Percentiles rank a stretch among this genome's conserved stretches.
Conservation (phyloP, 257 asterid genomes). For the Salvia rosmarinus region DNA sequence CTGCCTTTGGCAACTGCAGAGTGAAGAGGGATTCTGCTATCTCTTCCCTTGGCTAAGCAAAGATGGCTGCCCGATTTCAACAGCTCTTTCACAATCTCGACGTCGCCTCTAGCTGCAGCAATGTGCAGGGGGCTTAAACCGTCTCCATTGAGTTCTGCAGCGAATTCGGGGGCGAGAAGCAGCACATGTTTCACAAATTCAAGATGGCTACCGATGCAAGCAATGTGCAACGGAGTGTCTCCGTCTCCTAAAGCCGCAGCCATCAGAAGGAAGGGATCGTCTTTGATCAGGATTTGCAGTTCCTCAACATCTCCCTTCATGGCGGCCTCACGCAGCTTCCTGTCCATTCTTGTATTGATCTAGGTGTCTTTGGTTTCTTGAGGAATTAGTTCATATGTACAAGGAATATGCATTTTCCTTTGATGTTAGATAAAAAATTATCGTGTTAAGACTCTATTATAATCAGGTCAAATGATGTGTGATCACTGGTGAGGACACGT, state of each 20-base stretch:
- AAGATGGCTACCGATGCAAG: slow-evolving; percentile 44
- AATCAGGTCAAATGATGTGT: no score
- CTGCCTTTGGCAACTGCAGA: slow-evolving; percentile 44
- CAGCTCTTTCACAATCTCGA: slow-evolving; percentile 43
- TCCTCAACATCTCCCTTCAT: slow-evolving; percentile 28
- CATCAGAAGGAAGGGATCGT: slow-evolving; percentile 27
- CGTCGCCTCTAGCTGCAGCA: slow-evolving; percentile 43
- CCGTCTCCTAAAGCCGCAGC: slow-evolving; percentile 8
- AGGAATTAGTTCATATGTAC: neutral
- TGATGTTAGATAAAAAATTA: no score
- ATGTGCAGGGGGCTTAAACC: slow-evolving; percentile 48
- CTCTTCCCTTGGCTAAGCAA: slow-evolving; percentile 43
- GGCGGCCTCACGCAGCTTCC: slow-evolving; percentile 34
- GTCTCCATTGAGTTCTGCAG: slow-evolving; percentile 29
- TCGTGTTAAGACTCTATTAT: no score
- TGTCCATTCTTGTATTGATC: slow-evolving; percentile 30
- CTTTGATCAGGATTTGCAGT: slow-evolving; percentile 30
- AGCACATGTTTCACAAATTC: slow-evolving; percentile 31
- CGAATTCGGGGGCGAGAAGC: slow-evolving; percentile 25
- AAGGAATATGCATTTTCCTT: no score
- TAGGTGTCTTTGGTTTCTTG: neutral
- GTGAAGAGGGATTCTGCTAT: slow-evolving; percentile 48
- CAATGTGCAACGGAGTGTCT: slow-evolving; percentile 41
- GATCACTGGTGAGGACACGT: no score
- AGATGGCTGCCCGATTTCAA: slow-evolving; percentile 35